Conservation (phyloP, 495 filamentous ascomycete species). For the Penicillium robsamsonii region DNA sequence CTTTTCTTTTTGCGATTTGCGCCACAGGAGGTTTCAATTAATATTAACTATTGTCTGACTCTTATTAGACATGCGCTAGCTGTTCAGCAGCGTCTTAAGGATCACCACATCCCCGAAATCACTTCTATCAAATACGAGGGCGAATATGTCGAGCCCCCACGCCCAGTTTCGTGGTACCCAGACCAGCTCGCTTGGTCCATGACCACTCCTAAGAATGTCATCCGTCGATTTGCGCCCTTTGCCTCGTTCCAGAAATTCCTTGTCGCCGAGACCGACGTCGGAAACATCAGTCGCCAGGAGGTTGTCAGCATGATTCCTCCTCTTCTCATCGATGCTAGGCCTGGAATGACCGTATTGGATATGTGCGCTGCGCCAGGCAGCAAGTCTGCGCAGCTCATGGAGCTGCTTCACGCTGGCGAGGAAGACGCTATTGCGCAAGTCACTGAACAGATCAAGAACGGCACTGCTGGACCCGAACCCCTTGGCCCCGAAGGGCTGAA, state of each 20-base stretch:
- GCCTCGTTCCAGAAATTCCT: conserved; percentile 94
- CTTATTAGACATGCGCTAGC: conserved; percentile 71
- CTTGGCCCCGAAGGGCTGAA: conserved; percentile 51
- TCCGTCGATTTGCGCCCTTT: conserved; percentile 89
- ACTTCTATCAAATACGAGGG: conserved; percentile 78
- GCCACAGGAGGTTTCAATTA: neutral
- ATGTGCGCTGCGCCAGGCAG: conserved; percentile 96
- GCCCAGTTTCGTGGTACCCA: conserved; percentile 83
- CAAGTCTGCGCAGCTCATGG: conserved; percentile 92
- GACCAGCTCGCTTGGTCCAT: conserved; percentile 92
- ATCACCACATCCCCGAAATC: conserved; percentile 88
- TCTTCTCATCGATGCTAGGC: conserved; percentile 82
- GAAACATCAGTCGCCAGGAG: conserved; percentile 96
- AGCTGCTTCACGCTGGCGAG: conserved; percentile 89
- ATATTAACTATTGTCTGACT: conserved; percentile 10
- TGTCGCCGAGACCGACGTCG: conserved; percentile 94
- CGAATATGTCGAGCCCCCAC: conserved; percentile 73
- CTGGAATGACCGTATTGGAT: conserved; percentile 89
- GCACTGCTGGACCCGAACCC: conserved; percentile 46
- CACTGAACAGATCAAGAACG: conserved; percentile 51
- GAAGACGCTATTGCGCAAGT: conserved; percentile 72
- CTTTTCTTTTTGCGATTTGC: conserved; percentile 1
- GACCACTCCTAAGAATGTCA: conserved; percentile 91
- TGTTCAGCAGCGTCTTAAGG: conserved; percentile 78
- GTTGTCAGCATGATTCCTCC: conserved; percentile 98